Conservation (phyloP, 257 asterid genomes). For the Dorcoceras hygrometricum region DNA sequence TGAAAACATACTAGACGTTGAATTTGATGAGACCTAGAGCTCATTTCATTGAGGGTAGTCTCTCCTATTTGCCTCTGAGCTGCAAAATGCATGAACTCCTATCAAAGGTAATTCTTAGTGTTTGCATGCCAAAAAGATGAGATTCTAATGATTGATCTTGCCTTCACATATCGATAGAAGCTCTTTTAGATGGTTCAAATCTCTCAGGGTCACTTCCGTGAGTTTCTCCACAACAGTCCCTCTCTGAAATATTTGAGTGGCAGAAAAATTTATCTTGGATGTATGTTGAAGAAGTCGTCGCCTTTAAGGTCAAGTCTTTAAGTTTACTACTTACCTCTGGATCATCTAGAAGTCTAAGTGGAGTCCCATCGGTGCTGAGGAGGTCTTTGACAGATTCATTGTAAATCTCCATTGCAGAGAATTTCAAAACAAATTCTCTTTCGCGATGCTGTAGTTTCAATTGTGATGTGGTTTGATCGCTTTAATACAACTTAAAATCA, state of each 20-base stretch:
- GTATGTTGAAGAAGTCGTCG: not conserved
- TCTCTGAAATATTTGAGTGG: conserved; percentile 37
- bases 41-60: conserved; percentile 78
- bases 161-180: conserved; percentile 74
- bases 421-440: conserved; percentile 58
- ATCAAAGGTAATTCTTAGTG: not conserved
- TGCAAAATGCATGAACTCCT: conserved; percentile 30
- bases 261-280: not conserved
- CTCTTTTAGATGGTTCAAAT: conserved; percentile 59
- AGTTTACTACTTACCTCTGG: conserved; percentile 56
- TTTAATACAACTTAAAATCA: not conserved
- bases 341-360: conserved; percentile 90
- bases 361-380: conserved; percentile 49
- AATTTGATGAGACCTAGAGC: conserved; percentile 97
- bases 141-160: conserved; percentile 21
- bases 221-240: conserved; percentile 88
- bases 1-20: conserved; percentile 58
- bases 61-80: conserved; percentile 92
- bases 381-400: conserved; percentile 90
- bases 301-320: not conserved
- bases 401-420: conserved; percentile 97
- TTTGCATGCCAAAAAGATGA: not conserved
- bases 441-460: conserved; percentile 32
- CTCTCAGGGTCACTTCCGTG: conserved; percentile 61
- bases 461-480: conserved; percentile 1